Base-by-base conservation (phyloP, 495 filamentous ascomycete genomes). In the Tuber calosporum region DNA sequence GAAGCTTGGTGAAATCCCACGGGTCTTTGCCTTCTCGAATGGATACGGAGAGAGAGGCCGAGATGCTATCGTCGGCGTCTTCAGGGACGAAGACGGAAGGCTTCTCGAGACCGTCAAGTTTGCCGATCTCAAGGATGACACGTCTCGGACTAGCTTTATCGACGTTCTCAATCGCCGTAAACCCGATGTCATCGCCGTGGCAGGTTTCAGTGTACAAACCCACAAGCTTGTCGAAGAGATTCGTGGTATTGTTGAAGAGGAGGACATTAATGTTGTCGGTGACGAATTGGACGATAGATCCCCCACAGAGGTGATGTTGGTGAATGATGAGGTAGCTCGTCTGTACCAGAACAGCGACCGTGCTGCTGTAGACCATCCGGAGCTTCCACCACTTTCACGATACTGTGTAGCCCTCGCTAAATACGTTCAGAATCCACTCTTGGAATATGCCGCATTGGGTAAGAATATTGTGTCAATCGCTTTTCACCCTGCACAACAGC, bases 321-420 rank as follows among this genome's bases (percentile, higher is more conserved):
- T 97, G 78, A 97, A 98, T 75, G 95, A 98, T 77, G 95, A 99
- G 83, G 92, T 97, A 66, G 95, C 95, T 39, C 87, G 95, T 30
- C 86, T 98, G 6, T 99, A 97, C 82, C 93, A 97, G 80, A 91
- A 92, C 78, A 97, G 92, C 80, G 88, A 89, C 34, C 89, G 94
- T 36, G 93, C 92, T n/a, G 85, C 86, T 69, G 83, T 86, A 17
- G 95, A 98, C 69, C 92, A 94, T 79, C 95, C 95, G 4, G 88
- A 88, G 13, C 84, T 96, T 36, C 86, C 85, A 17, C 88, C 91
- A 2, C 86, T 95, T 45, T 91, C 90, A 0, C 87, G 91, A 74
- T 99, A 99, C 83, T 96, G 93, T 82, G 89, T 97, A 70, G 94
- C 88, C 41, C 82, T 99, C 48, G 94, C 91, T 8, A 89, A 90